These are phyloP conservation scores for Aeminium ludgeri DNA, from an alignment of 495 filamentous ascomycete species.

Conservation along the genomic window DNA sequence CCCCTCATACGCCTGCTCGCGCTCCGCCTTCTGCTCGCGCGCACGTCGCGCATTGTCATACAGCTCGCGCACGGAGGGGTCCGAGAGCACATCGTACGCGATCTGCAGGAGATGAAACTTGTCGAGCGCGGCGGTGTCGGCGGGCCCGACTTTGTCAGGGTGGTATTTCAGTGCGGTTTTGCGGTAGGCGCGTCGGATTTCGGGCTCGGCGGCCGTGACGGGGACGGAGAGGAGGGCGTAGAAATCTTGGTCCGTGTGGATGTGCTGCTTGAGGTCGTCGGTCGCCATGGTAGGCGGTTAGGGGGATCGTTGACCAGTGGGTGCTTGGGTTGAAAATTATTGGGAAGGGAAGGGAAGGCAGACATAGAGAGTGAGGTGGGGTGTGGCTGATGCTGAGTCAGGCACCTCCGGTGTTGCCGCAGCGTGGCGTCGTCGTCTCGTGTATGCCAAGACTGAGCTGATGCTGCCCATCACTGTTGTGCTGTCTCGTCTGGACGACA, in stretches of 20 bases:
- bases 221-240: constrained; percentile 65
- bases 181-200: constrained; percentile 76
- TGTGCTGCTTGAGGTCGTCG: constrained; percentile 8
- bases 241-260: constrained; percentile 37
- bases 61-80: constrained; percentile 39
- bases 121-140: constrained; percentile 41
- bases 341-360: neutral
- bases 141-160: constrained; percentile 56
- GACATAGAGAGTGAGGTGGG: neutral
- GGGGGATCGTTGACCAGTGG: neutral
- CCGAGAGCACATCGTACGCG: constrained; percentile 54
- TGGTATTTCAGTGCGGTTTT: constrained; percentile 80
- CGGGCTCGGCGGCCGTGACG: constrained; percentile 43
- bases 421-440: too few species aligned
- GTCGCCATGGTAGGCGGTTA: constrained; percentile 2
- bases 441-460: too few species aligned
- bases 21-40: constrained; percentile 40
- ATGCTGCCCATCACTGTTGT: neutral
- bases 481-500: too few species aligned
- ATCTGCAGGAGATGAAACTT: constrained; percentile 60
- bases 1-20: constrained; percentile 48
- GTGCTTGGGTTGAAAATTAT: neutral
- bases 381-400: neutral
- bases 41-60: constrained; percentile 58
- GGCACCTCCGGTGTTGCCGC: too few species aligned